A percentile compares a stretch with the other conserved stretches of the same genome.
Evolutionary conservation across 306 rosid species (phyloP).

Genomic region (Sicyos baderoa): DNA sequence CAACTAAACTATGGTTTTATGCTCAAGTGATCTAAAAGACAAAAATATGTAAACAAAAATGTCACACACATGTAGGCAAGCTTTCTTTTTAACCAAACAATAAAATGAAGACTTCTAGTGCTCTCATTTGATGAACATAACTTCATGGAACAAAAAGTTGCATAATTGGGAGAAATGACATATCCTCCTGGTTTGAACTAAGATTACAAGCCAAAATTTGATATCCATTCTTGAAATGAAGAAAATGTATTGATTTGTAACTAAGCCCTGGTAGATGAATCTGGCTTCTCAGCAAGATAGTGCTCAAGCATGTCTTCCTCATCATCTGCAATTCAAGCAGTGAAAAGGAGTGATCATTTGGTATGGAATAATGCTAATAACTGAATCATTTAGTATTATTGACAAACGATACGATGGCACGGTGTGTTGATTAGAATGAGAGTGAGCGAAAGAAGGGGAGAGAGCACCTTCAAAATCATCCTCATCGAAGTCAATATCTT

Average conservation of each 20-base stretch:
- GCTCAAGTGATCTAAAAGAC: background rate
- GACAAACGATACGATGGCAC: background rate
- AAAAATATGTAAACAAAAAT: background rate
- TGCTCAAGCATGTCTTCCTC: conserved; percentile 99
- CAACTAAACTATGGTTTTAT: background rate
- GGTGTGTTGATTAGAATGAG: background rate
- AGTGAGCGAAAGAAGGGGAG: background rate
- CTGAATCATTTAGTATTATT: background rate
- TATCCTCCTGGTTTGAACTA: conserved; percentile 3
- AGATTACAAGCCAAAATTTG: conserved; percentile 19
- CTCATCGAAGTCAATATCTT: conserved; percentile 76
- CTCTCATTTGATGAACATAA: background rate
- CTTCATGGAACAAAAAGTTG: background rate
- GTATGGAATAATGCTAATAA: conserved; percentile 1
- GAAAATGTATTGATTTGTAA: conserved; percentile 20
- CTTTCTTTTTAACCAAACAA: conserved; percentile 11
- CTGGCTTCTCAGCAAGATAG: conserved; percentile 82
- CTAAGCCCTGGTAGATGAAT: conserved; percentile 47
- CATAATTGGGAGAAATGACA: background rate
- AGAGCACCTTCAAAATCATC: conserved; percentile 82
- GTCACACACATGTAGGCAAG: background rate
- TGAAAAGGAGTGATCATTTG: background rate
- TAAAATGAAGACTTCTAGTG: background rate
- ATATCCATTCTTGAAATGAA: background rate
- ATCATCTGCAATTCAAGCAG: conserved; percentile 46